Evolutionary conservation across 2,329 filamentous ascomycete genomes (phyloP).

Genomic region (Plenodomus biglobosus): DNA sequence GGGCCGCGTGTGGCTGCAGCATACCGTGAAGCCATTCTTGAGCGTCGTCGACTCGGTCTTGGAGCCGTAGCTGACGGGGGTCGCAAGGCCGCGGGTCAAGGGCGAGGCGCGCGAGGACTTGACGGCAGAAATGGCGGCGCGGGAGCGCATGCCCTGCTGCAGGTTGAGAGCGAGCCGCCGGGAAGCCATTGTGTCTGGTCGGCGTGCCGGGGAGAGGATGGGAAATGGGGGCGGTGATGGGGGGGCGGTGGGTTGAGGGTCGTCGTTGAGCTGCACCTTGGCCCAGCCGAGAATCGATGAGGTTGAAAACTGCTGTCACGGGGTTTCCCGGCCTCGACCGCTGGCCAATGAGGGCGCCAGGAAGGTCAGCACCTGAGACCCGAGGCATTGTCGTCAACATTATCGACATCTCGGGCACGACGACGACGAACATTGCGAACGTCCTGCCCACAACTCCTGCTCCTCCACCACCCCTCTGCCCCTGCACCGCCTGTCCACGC

Average conservation of each 20-base stretch:
- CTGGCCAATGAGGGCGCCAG: slow-evolving; percentile 19
- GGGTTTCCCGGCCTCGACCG: slow-evolving; percentile 21
- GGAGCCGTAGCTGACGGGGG: slow-evolving; percentile 71
- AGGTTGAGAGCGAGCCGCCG: slow-evolving; percentile 96
- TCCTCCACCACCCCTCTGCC: slow-evolving; percentile 10
- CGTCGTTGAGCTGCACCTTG: slow-evolving; percentile 30
- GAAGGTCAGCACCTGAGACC: slow-evolving; percentile 22
- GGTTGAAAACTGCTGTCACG: slow-evolving; percentile 25
- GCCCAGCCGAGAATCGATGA: slow-evolving; percentile 27
- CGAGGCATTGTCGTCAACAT: slow-evolving; percentile 24
- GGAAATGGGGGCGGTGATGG: slow-evolving; percentile 32
- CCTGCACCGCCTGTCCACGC: slow-evolving; percentile 9
- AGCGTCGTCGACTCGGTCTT: slow-evolving; percentile 96
- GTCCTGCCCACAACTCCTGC: slow-evolving; percentile 7
- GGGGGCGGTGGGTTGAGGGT: slow-evolving; percentile 30
- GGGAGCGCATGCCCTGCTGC: slow-evolving; percentile 84
- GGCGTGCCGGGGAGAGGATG: slow-evolving; percentile 26
- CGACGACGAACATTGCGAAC: not conserved
- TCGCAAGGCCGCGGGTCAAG: slow-evolving; percentile 85
- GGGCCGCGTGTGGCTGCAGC: slow-evolving; percentile 25
- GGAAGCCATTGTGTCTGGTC: slow-evolving; percentile 74
- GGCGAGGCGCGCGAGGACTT: slow-evolving; percentile 54
- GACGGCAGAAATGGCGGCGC: slow-evolving; percentile 78
- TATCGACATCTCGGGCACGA: slow-evolving; percentile 5
- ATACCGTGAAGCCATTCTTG: slow-evolving; percentile 94